A percentile compares a stretch with the other conserved stretches of the same genome.
phyloP scores from a whole-genome alignment of 352 stramenopile species.

The Elongisporangium senticosum region DNA sequence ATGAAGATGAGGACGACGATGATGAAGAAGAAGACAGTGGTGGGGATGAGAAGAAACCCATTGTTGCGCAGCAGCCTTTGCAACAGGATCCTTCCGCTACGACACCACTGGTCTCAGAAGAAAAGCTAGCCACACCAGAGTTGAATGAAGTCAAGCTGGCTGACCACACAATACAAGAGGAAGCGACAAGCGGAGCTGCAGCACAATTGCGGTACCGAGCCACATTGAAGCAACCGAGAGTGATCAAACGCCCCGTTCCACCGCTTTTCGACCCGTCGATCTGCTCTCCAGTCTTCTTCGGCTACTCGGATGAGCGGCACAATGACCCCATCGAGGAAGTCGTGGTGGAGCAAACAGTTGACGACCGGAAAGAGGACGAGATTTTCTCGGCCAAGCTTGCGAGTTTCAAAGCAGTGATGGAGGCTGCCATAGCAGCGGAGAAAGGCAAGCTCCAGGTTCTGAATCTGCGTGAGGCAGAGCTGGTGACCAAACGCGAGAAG shows the following conservation, averaged over 20 bases:
- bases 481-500: conserved; percentile 44
- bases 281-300: conserved; percentile 68
- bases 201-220: conserved; percentile 15
- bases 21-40: conserved; percentile 19
- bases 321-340: conserved; percentile 30
- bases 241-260: conserved; percentile 44
- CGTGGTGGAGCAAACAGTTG: conserved; percentile 21
- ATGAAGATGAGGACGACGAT: conserved; percentile 13
- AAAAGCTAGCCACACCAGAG: background rate
- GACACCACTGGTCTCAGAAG: background rate
- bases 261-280: conserved; percentile 34
- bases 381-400: conserved; percentile 57
- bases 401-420: conserved; percentile 25
- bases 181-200: conserved; percentile 8
- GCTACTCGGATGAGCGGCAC: conserved; percentile 44
- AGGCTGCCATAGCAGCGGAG: conserved; percentile 30
- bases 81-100: background rate
- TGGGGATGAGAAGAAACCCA: background rate
- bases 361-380: conserved; percentile 25
- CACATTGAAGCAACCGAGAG: conserved; percentile 33
- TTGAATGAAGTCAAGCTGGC: conserved; percentile 21
- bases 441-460: conserved; percentile 54
- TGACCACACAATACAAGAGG: conserved; percentile 18
- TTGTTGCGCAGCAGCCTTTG: background rate
- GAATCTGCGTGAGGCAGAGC: conserved; percentile 36